Percentiles rank a stretch among this genome's conserved stretches.
Conservation (phyloP, 805 yeast genomes). For the Wickerhamiella sergipiensis region DNA sequence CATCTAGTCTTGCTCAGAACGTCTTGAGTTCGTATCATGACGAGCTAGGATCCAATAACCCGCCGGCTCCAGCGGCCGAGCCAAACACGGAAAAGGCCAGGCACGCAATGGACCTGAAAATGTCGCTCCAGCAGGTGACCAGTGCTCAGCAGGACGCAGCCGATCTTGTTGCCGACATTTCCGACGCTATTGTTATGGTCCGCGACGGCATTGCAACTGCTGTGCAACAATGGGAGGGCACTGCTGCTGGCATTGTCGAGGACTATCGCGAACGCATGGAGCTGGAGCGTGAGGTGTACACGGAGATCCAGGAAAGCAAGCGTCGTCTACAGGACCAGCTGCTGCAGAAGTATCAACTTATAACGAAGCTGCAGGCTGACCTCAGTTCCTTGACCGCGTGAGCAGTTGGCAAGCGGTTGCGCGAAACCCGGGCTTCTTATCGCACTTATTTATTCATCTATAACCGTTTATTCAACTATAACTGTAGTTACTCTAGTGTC, state of each 20-base stretch:
- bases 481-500: too few species aligned
- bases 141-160: slow-evolving; percentile 15
- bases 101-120: slow-evolving; percentile 9
- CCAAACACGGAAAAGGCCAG: not conserved
- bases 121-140: slow-evolving; percentile 12
- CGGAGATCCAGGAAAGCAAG: slow-evolving; percentile 7
- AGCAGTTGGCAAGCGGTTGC: too few species aligned
- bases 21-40: slow-evolving; percentile 6
- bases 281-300: slow-evolving; percentile 5
- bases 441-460: not conserved
- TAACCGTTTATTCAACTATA: too few species aligned
- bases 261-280: slow-evolving; percentile 9
- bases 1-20: slow-evolving; percentile 15
- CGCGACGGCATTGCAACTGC: slow-evolving; percentile 8
- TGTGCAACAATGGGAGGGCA: slow-evolving; percentile 5
- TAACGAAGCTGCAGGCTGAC: not conserved
- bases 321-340: slow-evolving; percentile 8
- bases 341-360: not conserved
- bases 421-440: too few species aligned
- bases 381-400: too few species aligned
- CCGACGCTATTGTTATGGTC: slow-evolving; percentile 7
- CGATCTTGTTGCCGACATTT: slow-evolving; percentile 10
- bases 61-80: not conserved
- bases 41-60: slow-evolving; percentile 2
- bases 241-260: slow-evolving; percentile 2